Evolutionary conservation across 352 stramenopile genomes (phyloP), one percentile per base, ranked within the genome.

Genomic region (Phytophthora sp.): DNA sequence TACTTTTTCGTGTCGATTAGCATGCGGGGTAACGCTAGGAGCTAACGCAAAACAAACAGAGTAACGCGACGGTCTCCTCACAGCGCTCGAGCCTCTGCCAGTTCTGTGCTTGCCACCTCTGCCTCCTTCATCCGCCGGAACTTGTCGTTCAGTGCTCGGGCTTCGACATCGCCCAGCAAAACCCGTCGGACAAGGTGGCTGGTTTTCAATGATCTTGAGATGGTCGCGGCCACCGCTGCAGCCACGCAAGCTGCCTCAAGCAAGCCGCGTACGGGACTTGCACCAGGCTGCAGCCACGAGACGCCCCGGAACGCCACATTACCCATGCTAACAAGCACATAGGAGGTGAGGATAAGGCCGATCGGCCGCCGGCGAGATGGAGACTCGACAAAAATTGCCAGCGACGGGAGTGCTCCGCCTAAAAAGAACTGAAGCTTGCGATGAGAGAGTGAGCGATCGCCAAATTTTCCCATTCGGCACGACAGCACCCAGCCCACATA

Each of bases 281-380:
- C 66, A 54, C 65, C 63, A 17, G 66, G 68, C 51, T 80, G 55
- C 17, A 89, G 59, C 74, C 67, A 84, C 17, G 43, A 17, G 48
- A 83, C 43, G 3, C 64, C 41, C 18, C 72, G 57, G 20, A 70
- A 73, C 4, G 72, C 49, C 15, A 88, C 78, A 3, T 66, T 74
- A 23, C 69, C 71, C 39, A 86, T 63, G 35, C 78, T 90, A 42
- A 87, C 58, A 6, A 86, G 78, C 55, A 69, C 69, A 32, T 90
- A 90, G 30, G 81, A 86, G 17, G 71, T 69, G 38, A 90, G 77
- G 57, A 90, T 86, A 7, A 90, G 68, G 13, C 74, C 78, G 41
- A 88, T 84, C 1, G 77, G 78, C 2, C 69, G 67, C 17, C 79
- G 58, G 17, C 81, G 62, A 8, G 74, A 79, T 2, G 69, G 66